Evolutionary conservation across 2,329 filamentous ascomycete species (phyloP), one percentile per base, ranked within the genome.

Genomic region (Tolypocladium cylindrosporum): DNA sequence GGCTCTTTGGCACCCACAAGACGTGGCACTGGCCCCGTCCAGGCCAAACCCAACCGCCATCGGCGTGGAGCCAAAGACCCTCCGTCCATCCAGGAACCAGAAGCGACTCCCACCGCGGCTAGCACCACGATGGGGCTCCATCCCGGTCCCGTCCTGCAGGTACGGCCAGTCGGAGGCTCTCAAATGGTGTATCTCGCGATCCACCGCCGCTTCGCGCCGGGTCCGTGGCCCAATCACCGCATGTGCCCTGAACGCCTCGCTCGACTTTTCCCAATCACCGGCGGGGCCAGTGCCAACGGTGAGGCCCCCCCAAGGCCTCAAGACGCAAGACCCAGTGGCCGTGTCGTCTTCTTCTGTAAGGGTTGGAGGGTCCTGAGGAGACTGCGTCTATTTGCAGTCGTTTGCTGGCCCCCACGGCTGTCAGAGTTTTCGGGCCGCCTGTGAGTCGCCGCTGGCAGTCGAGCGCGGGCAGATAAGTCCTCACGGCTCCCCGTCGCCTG

Each of bases 201-300:
- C 63, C 62, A 60, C 63, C 50, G 37, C 41, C 45, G 56, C 56
- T 36, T 55, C 61, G 54, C 11, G 48, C n/a, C 21, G 40, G 48
- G n/a, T 7, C 34, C 21, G 4, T 45, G 24, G 24, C 52, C 64
- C 63, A 65, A 65, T 65, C 64, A 64, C 24, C n/a, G 57, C 37
- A 34, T 56, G 58, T 62, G 61, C 64, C 61, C 48, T 52, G 48
- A 37, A 36, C 48, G 31, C 19, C 48, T 48, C 31, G 48, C 48
- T 52, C 48, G 48, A 51, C 48, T 36, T 10, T 36, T 36, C 4
- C 48, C 31, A 36, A 21, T 27, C 48, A 52, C 31, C 48, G 3
- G 31, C 48, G 31, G 31, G 9, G 31, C 48, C 31, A 4, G 31
- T 31, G 48, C 48, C 48, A 37, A 37, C 48, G 45, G 27, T 16